phyloP scores from a whole-genome alignment of 139 green algal species.

The Mychonastes homosphaera region DNA sequence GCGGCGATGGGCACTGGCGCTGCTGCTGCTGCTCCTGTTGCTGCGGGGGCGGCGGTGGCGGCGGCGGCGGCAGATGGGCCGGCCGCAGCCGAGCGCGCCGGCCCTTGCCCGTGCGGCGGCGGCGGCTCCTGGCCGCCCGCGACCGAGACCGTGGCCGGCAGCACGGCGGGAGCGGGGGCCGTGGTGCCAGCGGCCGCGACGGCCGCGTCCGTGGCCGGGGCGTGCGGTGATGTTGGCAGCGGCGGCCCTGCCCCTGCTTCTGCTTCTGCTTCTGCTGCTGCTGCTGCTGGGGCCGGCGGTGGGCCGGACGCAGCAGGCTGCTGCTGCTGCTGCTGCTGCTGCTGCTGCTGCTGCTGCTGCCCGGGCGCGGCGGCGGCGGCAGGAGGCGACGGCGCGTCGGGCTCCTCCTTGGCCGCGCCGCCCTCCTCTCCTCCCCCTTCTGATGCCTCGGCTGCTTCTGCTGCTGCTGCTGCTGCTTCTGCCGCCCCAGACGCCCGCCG shows the following conservation, averaged over 20 bases:
- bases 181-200: too few species aligned
- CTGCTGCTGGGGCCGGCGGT: constrained; percentile 2
- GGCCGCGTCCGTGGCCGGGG: not conserved
- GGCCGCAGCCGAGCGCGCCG: not conserved
- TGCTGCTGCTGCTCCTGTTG: constrained; percentile 3
- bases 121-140: not conserved
- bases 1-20: not conserved
- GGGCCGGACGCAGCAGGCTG: not conserved
- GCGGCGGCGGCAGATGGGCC: constrained; percentile 1
- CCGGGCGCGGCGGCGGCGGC: too few species aligned
- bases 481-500: too few species aligned
- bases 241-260: not conserved
- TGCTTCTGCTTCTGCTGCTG: not conserved
- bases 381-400: too few species aligned
- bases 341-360: not conserved
- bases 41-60: not conserved
- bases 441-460: not conserved
- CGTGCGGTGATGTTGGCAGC: not conserved
- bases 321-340: not conserved
- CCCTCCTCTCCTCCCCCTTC: not conserved
- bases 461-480: not conserved
- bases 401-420: too few species aligned
- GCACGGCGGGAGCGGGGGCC: too few species aligned
- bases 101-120: not conserved
- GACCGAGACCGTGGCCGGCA: too few species aligned